phyloP scores from a whole-genome alignment of 495 filamentous ascomycete species.

The Neurospora terricola region DNA sequence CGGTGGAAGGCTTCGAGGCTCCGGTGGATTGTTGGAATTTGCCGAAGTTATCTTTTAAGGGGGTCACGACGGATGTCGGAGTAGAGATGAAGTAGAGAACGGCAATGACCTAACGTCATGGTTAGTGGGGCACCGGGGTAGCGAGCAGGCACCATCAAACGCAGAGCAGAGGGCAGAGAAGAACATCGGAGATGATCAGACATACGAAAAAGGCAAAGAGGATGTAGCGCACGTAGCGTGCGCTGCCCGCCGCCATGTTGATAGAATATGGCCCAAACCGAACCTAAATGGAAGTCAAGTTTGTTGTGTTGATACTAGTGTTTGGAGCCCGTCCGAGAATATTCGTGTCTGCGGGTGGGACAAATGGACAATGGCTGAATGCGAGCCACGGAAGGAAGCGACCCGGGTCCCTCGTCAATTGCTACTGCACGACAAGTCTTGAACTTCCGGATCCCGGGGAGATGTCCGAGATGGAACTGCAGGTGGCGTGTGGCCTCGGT shows the following conservation, averaged over 20 bases:
- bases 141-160: not conserved
- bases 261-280: not conserved
- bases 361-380: not conserved
- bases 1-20: not conserved
- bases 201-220: constrained; percentile 79
- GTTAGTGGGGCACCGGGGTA: constrained; percentile 6
- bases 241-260: constrained; percentile 56
- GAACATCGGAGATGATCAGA: constrained; percentile 2
- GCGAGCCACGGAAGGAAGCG: not conserved
- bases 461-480: not conserved
- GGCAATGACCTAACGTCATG: constrained; percentile 47
- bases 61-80: constrained; percentile 40
- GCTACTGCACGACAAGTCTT: not conserved
- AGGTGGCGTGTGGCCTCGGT: not conserved
- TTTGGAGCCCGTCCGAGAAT: not conserved
- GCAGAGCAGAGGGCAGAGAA: not conserved
- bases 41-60: constrained; percentile 1
- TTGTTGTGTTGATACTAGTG: not conserved
- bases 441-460: not conserved
- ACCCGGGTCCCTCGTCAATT: not conserved
- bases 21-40: not conserved
- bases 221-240: constrained; percentile 77
- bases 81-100: constrained; percentile 74
- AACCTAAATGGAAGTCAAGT: not conserved
- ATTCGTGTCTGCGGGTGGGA: not conserved